Evolutionary conservation across 176 grass and related monocot genomes (phyloP), one percentile per base, ranked within the genome.

Genomic region (Eleusine indica): DNA sequence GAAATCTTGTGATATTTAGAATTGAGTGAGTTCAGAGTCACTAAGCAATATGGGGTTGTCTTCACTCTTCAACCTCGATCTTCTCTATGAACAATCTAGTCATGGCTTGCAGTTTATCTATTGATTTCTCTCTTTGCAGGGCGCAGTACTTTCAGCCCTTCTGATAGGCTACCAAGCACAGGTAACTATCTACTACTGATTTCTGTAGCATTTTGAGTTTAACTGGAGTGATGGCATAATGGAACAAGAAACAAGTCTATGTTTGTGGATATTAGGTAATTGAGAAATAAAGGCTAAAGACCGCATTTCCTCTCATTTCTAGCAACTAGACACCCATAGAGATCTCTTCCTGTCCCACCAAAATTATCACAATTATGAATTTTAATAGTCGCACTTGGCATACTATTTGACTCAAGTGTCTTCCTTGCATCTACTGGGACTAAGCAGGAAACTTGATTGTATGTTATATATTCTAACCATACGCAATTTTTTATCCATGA

Each of bases 81-180:
- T 78, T 9, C 35, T 51, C 3, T 65, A 1, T 40, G 37, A 72
- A 32, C 43, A 37, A 68, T 29, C 5, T 15, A 38, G 0, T 60
- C 16, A 2, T 63, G 19, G 63, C 63, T 25, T 70, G n/a, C 35
- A 19, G 46, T 30, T 78, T 47, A 78, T 82, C 40, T 41, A 14
- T 78, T 78, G 14, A 46, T 39, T 87, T 71, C 3, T 70, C 38
- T 56, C 8, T 46, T 91, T 87, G 57, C 82, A 95, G 96, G 92
- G 96, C 28, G 91, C 93, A 60, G 90, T 85, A 46, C 71, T 98
- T 77, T 86, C 96, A 39, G 92, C 89, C 67, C 77, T 98, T 81
- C 41, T 98, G 84, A 88, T 91, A 63, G 87, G 96, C 43, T 93
- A 98, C 73, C 95, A 95, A 83, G 82, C 87, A 77, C 91, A 94